Conservation (phyloP, 202 grass and related monocot species). For the Carex sylvatica region DNA sequence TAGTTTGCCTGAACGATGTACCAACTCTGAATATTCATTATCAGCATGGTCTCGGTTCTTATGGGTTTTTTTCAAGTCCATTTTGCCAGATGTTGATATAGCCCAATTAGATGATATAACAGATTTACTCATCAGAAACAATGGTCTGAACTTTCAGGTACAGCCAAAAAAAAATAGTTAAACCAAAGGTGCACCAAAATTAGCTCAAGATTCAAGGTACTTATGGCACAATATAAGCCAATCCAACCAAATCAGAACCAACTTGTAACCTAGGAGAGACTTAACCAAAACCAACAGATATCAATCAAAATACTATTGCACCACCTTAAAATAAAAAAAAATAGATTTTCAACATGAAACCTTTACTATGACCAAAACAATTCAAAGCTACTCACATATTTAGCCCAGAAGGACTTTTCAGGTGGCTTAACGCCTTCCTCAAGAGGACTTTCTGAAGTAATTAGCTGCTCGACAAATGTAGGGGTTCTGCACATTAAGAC, state of each 20-base stretch:
- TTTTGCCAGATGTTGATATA: neutral
- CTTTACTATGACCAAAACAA: neutral
- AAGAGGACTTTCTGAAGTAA: slow-evolving; percentile 53
- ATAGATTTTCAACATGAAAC: neutral
- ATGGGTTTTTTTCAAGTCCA: neutral
- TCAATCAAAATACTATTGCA: neutral
- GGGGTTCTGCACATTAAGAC: slow-evolving; percentile 59
- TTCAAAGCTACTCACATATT: slow-evolving; percentile 71
- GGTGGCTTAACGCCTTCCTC: slow-evolving; percentile 80
- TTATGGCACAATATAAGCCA: neutral
- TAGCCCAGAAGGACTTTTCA: slow-evolving; percentile 96
- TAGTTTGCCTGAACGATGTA: neutral
- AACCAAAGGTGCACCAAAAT: neutral
- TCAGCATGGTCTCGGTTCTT: neutral
- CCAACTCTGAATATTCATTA: neutral
- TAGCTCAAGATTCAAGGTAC: slow-evolving; percentile 1
- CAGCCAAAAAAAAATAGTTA: neutral
- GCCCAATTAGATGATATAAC: neutral
- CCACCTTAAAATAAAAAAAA: neutral
- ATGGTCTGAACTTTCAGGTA: neutral
- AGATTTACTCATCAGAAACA: neutral
- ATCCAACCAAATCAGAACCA: neutral
- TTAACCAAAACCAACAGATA: neutral
- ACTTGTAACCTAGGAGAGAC: neutral
- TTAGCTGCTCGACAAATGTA: slow-evolving; percentile 76